phyloP scores from a whole-genome alignment of 2,329 filamentous ascomycete species.

The Ceratocystis destructans region DNA sequence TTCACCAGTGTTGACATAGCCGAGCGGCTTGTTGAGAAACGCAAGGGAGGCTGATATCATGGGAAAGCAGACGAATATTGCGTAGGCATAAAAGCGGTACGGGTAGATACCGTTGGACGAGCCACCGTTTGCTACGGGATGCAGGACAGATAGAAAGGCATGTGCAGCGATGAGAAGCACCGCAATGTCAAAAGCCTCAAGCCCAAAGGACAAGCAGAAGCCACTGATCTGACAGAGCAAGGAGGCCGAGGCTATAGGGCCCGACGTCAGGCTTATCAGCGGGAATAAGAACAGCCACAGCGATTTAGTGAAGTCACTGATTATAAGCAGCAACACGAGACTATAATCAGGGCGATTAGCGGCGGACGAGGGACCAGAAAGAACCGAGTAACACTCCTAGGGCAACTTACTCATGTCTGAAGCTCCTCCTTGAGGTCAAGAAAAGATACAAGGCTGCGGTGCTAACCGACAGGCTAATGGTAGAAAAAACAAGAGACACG shows the following conservation, averaged over 20 bases:
- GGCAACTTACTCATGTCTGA: constrained; percentile 52
- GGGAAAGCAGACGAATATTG: constrained; percentile 44
- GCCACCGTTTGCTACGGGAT: constrained; percentile 34
- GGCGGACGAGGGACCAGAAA: background rate
- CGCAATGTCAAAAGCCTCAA: constrained; percentile 57
- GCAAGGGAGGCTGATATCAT: constrained; percentile 46
- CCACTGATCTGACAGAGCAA: constrained; percentile 54
- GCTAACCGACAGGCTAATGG: constrained; percentile 43
- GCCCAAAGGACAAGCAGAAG: constrained; percentile 52
- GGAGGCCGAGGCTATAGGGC: constrained; percentile 37
- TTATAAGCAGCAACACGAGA: constrained; percentile 59
- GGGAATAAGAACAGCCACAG: constrained; percentile 55
- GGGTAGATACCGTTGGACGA: constrained; percentile 51
- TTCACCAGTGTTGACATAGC: constrained; percentile 49
- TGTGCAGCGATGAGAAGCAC: constrained; percentile 62
- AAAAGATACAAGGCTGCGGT: constrained; percentile 57
- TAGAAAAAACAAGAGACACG: constrained; percentile 30
- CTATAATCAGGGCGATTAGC: constrained; percentile 28
- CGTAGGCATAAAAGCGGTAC: constrained; percentile 47
- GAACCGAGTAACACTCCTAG: background rate
- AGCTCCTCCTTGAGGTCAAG: constrained; percentile 55
- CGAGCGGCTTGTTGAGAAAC: constrained; percentile 41
- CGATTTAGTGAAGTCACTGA: constrained; percentile 58
- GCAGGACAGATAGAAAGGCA: constrained; percentile 57
- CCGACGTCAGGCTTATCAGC: constrained; percentile 40